Evolutionary conservation across 768 basidiomycete genomes (phyloP).

Genomic region (Hemileccinum impolitum): DNA sequence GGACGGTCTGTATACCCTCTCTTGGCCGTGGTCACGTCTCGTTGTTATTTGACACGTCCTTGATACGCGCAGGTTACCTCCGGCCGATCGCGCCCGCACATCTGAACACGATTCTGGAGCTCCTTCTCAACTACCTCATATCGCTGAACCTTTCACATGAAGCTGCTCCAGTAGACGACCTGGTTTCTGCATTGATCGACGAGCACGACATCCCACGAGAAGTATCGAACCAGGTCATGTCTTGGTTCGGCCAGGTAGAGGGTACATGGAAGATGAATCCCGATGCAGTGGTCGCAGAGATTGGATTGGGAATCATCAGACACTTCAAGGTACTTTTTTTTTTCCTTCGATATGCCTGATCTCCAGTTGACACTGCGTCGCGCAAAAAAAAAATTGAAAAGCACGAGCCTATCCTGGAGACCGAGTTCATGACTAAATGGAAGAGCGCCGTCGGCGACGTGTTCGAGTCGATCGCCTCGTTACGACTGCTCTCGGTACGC

Average conservation of each 20-base stretch:
- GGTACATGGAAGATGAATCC: slow-evolving; percentile 68
- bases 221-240: slow-evolving; percentile 67
- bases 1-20: slow-evolving; percentile 43
- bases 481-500: slow-evolving; percentile 65
- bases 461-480: slow-evolving; percentile 58
- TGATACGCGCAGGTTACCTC: slow-evolving; percentile 50
- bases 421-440: slow-evolving; percentile 66
- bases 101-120: slow-evolving; percentile 67
- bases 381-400: slow-evolving; percentile 23
- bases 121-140: slow-evolving; percentile 72
- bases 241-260: slow-evolving; percentile 72
- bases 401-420: slow-evolving; percentile 57
- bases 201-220: slow-evolving; percentile 67
- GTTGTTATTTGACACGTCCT: neutral
- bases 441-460: slow-evolving; percentile 71
- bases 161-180: slow-evolving; percentile 53
- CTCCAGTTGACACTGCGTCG: neutral
- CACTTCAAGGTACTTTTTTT: slow-evolving; percentile 46
- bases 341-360: neutral
- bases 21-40: neutral
- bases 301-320: slow-evolving; percentile 74
- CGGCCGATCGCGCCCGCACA: slow-evolving; percentile 67
- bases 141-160: slow-evolving; percentile 53
- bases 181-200: slow-evolving; percentile 58
- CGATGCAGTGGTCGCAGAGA: slow-evolving; percentile 58